Evolutionary conservation across 805 yeast genomes (phyloP), one percentile per base, ranked within the genome.

Genomic region (Tetrapisispora namnaoensis): DNA sequence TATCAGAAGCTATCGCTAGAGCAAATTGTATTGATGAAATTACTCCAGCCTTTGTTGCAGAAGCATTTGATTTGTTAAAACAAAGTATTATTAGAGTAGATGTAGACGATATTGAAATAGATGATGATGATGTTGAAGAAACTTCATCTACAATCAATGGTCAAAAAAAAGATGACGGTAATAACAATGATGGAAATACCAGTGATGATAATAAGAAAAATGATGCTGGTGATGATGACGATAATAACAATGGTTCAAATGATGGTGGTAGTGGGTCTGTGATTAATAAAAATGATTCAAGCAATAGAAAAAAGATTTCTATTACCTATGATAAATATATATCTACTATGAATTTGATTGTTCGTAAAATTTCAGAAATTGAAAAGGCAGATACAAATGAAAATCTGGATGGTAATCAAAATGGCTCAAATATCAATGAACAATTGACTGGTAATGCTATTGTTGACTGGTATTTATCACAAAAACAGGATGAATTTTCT

Each of bases 1-100:
- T 93, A 51, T 82, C 93, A 3, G 99, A 93, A 65, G 98, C 96
- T 1, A 90, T 93, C 67, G 98, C 99, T 1, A 77, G 96, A 55
- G 97, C 98, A 27, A 93, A 91, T 67, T 90, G 98, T 68, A 86
- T 90, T 18, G 93, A 86, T 54, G 89, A 81, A 53, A 83, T 89
- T 47, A 80, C 91, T 0, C 86, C 91, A 8, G 75, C 76, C 35
- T 86, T 88, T 65, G 98, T 91, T 42, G 84, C 90, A 2, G 98
- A 93, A 63, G 99, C 99, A 0, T 89, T 85, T 65, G 91, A 85
- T 59, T 71, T 93, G 53, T 73, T 93, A 58, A 80, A 93, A 63
- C 95, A 88, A 68, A 86, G 96, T 37, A 90, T 91, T 52, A 88
- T 93, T 57, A 80, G 93, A 53, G 97, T 91, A 38, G 97, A 93